Evolutionary conservation across 2,329 filamentous ascomycete species (phyloP).

Genomic region (Penicillium sp.): DNA sequence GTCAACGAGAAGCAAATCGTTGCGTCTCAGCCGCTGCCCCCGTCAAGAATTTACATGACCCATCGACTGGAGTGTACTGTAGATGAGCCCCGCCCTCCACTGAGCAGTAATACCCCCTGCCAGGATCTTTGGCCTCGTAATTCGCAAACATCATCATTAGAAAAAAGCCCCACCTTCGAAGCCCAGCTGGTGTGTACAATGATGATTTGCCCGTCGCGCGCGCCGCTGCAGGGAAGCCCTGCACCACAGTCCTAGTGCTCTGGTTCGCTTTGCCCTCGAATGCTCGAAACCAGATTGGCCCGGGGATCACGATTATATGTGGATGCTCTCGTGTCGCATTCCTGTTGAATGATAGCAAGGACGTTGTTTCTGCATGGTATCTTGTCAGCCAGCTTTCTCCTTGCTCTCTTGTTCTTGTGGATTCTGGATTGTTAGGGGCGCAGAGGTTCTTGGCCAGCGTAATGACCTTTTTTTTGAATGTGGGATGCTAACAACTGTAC

Average conservation of each 20-base stretch:
- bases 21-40: neutral
- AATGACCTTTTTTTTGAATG: neutral
- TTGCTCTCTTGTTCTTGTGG: neutral
- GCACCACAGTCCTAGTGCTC: slow-evolving; percentile 6
- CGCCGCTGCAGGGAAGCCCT: slow-evolving; percentile 22
- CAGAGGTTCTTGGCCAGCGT: neutral
- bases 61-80: slow-evolving; percentile 1
- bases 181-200: slow-evolving; percentile 29
- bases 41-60: neutral
- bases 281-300: slow-evolving; percentile 23
- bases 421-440: neutral
- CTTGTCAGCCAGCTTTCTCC: neutral
- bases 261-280: slow-evolving; percentile 19
- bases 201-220: slow-evolving; percentile 25
- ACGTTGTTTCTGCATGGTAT: neutral
- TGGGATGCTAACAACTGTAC: neutral
- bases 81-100: neutral
- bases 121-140: slow-evolving; percentile 22
- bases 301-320: neutral
- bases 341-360: slow-evolving; percentile 2
- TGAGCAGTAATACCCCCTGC: neutral
- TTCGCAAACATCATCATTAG: slow-evolving; percentile 23
- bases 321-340: slow-evolving; percentile 10
- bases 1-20: neutral
- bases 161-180: slow-evolving; percentile 22